These are phyloP conservation scores for Ganoderma sinense DNA, from an alignment of 1,284 basidiomycete genomes.

Conservation along the genomic window DNA sequence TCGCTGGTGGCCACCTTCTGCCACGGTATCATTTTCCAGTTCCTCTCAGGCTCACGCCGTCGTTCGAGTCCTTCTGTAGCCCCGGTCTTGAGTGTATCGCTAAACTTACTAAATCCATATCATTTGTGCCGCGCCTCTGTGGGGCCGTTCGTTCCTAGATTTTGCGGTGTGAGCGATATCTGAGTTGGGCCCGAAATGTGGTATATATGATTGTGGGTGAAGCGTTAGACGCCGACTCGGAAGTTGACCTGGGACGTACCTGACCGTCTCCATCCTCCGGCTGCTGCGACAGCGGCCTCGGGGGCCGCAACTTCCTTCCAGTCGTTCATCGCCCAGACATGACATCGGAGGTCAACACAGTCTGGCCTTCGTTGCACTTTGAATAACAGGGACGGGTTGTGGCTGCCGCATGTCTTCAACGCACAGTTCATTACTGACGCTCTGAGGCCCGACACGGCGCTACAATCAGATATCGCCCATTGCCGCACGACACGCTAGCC, in stretches of 20 bases:
- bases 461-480: slow-evolving; percentile 13
- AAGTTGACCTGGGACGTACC: neutral
- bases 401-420: slow-evolving; percentile 16
- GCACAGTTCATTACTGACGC: slow-evolving; percentile 7
- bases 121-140: slow-evolving; percentile 15
- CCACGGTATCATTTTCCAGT: neutral
- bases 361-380: neutral
- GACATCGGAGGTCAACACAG: neutral
- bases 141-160: slow-evolving; percentile 22
- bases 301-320: slow-evolving; percentile 9
- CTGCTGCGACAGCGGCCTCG: neutral
- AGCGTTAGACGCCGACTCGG: slow-evolving; percentile 1
- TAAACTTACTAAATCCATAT: neutral
- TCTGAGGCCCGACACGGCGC: neutral
- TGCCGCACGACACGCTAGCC: neutral
- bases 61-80: neutral
- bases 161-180: slow-evolving; percentile 1
- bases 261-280: neutral
- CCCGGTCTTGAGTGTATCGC: neutral
- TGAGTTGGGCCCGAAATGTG: slow-evolving; percentile 14
- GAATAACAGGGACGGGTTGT: neutral
- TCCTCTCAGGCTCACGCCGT: too few relatives aligned
- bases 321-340: neutral
- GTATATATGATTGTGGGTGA: slow-evolving; percentile 6
- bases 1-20: neutral